Conservation (phyloP, 495 filamentous ascomycete species). For the Sabuloglossum arenarium region DNA sequence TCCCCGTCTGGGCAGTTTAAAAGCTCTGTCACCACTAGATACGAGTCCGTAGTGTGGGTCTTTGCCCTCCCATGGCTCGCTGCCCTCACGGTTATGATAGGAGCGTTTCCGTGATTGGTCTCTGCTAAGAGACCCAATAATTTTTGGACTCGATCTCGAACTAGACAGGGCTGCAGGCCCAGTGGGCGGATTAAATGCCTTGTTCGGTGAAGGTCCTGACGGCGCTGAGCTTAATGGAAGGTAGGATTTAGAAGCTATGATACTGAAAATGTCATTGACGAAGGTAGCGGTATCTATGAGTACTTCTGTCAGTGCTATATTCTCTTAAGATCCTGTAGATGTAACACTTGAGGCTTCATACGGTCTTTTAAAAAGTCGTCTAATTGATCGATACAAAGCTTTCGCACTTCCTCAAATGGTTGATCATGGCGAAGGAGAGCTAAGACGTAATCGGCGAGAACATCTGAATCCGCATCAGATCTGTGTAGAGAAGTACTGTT, state of each 20-base stretch:
- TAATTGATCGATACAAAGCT: constrained; percentile 55
- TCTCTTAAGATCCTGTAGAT: not conserved
- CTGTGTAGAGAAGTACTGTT: constrained; percentile 21
- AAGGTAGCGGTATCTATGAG: constrained; percentile 46
- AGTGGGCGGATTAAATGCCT: constrained; percentile 19
- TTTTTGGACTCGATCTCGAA: not conserved
- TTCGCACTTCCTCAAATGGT: constrained; percentile 46
- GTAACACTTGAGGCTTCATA: constrained; percentile 19
- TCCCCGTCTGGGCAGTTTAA: constrained; percentile 58
- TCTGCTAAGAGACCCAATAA: not conserved
- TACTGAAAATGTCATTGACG: constrained; percentile 68
- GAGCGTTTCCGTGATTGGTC: constrained; percentile 19
- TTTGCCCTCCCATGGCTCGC: constrained; percentile 12
- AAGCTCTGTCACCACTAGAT: constrained; percentile 25
- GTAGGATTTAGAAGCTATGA: constrained; percentile 42
- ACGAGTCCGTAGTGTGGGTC: constrained; percentile 21
- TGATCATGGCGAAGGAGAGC: constrained; percentile 74
- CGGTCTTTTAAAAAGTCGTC: constrained; percentile 76
- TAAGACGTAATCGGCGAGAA: constrained; percentile 87
- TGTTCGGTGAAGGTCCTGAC: constrained; percentile 13
- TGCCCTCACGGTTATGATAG: constrained; percentile 19
- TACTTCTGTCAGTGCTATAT: not conserved
- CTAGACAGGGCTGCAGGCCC: constrained; percentile 14
- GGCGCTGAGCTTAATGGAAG: constrained; percentile 30
- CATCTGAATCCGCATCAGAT: constrained; percentile 85